These are phyloP conservation scores for Trichoderma erinaceum DNA, from an alignment of 495 filamentous ascomycete species.

Conservation along the genomic window DNA sequence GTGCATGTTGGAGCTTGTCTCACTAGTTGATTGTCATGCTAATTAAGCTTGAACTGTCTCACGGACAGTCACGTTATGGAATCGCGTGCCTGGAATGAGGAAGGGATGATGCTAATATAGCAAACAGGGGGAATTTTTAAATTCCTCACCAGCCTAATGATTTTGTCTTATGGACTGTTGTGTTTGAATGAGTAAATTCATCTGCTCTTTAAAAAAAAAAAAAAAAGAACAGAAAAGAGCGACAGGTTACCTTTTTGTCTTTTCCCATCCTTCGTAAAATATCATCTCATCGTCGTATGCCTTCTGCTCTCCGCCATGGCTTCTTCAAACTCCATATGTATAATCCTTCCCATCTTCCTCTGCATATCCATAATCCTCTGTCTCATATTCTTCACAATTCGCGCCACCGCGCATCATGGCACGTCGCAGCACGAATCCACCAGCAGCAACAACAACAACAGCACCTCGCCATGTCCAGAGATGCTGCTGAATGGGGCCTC, in stretches of 20 bases:
- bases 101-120: neutral
- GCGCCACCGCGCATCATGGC: neutral
- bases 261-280: neutral
- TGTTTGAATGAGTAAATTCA: neutral
- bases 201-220: no score
- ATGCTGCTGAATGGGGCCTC: neutral
- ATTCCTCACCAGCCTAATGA: neutral
- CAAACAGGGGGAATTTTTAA: neutral
- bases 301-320: neutral
- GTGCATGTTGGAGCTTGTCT: neutral
- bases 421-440: neutral
- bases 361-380: constrained; percentile 1
- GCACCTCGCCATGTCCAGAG: neutral
- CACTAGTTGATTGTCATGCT: neutral
- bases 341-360: neutral
- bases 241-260: neutral
- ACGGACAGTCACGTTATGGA: neutral
- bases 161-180: neutral
- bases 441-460: neutral
- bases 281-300: neutral
- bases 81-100: neutral
- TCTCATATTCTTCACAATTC: neutral
- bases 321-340: neutral
- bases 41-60: neutral
- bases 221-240: no score